Conservation (phyloP, 78 protist genomes). For the Protostelium mycophagum region DNA sequence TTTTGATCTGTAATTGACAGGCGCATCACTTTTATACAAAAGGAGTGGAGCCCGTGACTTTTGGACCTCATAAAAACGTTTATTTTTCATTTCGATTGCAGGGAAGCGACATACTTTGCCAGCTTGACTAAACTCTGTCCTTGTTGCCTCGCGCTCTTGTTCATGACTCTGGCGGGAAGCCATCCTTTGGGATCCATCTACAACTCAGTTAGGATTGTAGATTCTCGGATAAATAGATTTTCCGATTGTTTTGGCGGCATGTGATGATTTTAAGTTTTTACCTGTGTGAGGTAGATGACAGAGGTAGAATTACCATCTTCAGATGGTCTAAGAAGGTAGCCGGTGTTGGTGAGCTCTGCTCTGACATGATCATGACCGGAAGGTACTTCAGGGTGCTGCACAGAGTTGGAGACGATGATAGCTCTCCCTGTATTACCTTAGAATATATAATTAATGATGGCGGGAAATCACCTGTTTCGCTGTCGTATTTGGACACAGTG, state of each 20-base stretch:
- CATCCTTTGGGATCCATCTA: neutral
- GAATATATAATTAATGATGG: neutral
- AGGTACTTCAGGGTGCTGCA: neutral
- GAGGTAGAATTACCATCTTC: neutral
- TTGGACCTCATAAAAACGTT: no score
- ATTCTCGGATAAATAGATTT: no score
- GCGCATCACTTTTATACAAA: no score
- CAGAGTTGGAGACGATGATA: neutral
- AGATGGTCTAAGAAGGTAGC: neutral
- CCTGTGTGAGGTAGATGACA: neutral
- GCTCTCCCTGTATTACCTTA: neutral
- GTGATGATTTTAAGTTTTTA: neutral
- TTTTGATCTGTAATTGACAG: no score
- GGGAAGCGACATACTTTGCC: neutral
- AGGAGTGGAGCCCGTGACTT: no score
- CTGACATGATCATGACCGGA: neutral
- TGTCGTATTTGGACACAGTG: neutral
- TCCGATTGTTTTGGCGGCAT: neutral
- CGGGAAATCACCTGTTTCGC: neutral
- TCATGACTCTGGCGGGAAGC: neutral
- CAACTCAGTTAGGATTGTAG: no score
- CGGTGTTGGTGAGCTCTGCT: neutral
- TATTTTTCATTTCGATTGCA: no score
- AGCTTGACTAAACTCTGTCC: neutral
- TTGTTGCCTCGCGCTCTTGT: neutral